These are phyloP conservation scores for Kalmanozyma brasiliensis DNA, from an alignment of 1,284 basidiomycete genomes.

Conservation along the genomic window DNA sequence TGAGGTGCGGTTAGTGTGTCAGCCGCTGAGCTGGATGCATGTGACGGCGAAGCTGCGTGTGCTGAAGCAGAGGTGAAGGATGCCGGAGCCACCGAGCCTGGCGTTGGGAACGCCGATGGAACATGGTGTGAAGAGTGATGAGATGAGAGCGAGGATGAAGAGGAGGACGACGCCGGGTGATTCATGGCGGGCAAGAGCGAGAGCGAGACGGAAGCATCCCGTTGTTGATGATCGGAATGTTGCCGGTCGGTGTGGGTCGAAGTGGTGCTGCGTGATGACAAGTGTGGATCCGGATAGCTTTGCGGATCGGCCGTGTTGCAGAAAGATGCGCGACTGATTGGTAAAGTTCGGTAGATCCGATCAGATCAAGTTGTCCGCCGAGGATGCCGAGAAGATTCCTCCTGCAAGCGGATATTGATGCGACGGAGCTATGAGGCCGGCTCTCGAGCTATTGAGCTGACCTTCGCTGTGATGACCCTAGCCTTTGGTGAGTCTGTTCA, in stretches of 20 bases:
- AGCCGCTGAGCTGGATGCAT: slow-evolving; percentile 8
- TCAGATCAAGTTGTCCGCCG: no score
- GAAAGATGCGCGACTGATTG: neutral
- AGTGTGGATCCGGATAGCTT: no score
- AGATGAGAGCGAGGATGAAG: slow-evolving; percentile 4
- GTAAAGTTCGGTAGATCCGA: no score
- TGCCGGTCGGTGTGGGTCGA: neutral
- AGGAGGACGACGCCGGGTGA: slow-evolving; percentile 7
- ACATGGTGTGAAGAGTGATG: slow-evolving; percentile 11
- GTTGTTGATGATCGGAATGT: slow-evolving; percentile 3
- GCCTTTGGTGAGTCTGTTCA: no score
- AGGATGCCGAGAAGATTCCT: no score
- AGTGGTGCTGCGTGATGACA: no score
- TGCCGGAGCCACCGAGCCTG: slow-evolving; percentile 13
- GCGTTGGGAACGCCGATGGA: slow-evolving; percentile 14
- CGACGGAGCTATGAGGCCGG: no score
- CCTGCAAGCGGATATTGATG: no score
- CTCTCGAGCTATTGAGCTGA: no score
- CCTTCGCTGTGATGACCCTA: no score
- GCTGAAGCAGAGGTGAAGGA: slow-evolving; percentile 18
- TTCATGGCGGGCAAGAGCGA: slow-evolving; percentile 23
- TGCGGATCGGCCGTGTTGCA: slow-evolving; percentile 9
- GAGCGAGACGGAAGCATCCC: slow-evolving; percentile 19
- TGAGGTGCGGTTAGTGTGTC: slow-evolving; percentile 4
- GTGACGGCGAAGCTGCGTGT: slow-evolving; percentile 20